phyloP scores from a whole-genome alignment of 2,329 filamentous ascomycete species.

The Colletotrichum horii region DNA sequence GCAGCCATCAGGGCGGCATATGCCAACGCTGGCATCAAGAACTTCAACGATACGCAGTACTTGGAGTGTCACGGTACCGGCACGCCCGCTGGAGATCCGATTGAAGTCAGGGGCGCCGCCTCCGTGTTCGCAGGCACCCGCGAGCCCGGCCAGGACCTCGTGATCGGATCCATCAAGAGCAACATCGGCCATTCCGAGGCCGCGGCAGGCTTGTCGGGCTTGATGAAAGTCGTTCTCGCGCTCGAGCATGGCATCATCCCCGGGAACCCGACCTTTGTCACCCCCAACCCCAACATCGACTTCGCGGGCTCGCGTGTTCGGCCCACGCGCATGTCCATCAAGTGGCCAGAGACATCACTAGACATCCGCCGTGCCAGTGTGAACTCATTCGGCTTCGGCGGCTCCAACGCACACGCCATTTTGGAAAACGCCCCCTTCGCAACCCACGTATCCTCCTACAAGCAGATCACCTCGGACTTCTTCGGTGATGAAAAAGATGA shows the following conservation, averaged over 20 bases:
- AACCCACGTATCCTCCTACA: background rate
- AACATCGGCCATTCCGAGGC: slow-evolving; percentile 36
- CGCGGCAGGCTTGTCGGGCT: slow-evolving; percentile 30
- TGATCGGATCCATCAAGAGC: slow-evolving; percentile 37
- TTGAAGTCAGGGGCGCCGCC: slow-evolving; percentile 34
- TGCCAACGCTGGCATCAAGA: slow-evolving; percentile 27
- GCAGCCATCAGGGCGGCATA: slow-evolving; percentile 34
- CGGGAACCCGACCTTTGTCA: slow-evolving; percentile 24
- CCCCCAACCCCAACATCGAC: slow-evolving; percentile 31
- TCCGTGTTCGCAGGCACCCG: slow-evolving; percentile 26
- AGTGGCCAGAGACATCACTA: background rate
- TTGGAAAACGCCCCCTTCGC: slow-evolving; percentile 1
- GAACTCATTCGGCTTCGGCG: slow-evolving; percentile 41
- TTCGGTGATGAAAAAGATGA: background rate
- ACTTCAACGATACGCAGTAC: slow-evolving; percentile 28
- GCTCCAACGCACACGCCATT: slow-evolving; percentile 36
- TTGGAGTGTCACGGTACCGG: slow-evolving; percentile 47
- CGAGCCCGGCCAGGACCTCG: slow-evolving; percentile 19
- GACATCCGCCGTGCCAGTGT: slow-evolving; percentile 28
- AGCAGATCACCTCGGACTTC: background rate
- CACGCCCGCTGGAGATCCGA: slow-evolving; percentile 41
- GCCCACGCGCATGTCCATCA: background rate
- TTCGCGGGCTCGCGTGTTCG: background rate
- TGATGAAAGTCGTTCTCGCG: slow-evolving; percentile 33
- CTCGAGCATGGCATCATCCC: slow-evolving; percentile 31